Base-by-base conservation (phyloP, 2,329 filamentous ascomycete genomes). In the Claviceps digitariae region DNA sequence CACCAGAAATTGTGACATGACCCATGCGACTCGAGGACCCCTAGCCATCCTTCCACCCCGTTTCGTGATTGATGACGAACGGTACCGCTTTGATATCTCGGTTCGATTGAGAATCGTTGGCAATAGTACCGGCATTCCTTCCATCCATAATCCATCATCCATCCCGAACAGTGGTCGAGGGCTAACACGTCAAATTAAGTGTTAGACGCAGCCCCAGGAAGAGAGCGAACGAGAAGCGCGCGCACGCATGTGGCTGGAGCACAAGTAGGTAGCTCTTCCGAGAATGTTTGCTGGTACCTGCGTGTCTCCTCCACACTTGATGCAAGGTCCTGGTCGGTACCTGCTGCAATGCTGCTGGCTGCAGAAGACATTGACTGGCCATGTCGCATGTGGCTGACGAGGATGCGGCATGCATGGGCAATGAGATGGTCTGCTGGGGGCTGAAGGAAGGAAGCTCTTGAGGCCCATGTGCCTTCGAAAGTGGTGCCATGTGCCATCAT, bases 201-300 rank as follows among this genome's bases (percentile, higher is more conserved):
- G 13, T 47, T n/a, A 48, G 31, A 38, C 21, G 47, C 20, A 36
- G 31, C 17, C 17, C 31, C 47, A 25, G 31, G 47, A 29, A 46
- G 25, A 27, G 13, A 29, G 23, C 44, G 13, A 29, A 12, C 25
- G 15, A 29, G 17, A 8, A 47, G 31, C 7, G 12, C 8, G 34
- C 9, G 47, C 20, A 38, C 23, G 31, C 13, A 48, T 36, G 10
- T 25, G 31, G 29, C 20, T 21, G 38, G 36, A 40, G 34, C 20
- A 23, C 38, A 25, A 43, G 21, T 17, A 45, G 9, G 25, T n/a
- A 43, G 40, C n/a, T 46, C 44, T 40, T 15, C 21, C 34, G 21
- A 27, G 34, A 47, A n/a, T 20, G 29, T 45, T 52, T 52, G 51
- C 51, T 48, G 51, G 51, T 52, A 52, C 43, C 44, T 50, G 44